Evolutionary conservation across 768 basidiomycete genomes (phyloP), one percentile per base, ranked within the genome.

Genomic region (Tulasnella calospora): DNA sequence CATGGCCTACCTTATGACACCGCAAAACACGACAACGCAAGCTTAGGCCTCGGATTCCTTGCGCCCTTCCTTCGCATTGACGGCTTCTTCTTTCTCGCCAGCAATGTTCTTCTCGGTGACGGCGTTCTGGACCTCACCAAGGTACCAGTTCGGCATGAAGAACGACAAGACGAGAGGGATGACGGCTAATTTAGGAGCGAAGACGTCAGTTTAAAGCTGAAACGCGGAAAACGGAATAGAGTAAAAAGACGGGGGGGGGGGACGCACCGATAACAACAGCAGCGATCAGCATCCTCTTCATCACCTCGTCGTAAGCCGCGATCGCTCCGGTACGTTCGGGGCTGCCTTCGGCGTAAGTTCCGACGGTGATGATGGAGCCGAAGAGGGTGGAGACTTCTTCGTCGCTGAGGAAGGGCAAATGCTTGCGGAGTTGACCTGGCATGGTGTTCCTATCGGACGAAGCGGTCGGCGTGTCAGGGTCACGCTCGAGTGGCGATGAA

Each of bases 61-160:
- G 6, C 33, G 27, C 5, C 61, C 61, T 35, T 67, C 61, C 61
- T 67, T 67, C 30, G 33, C 27, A 19, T 67, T 33, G 61, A 67
- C 61, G 61, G 23, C 61, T 33, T 33, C 61, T 6, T 27, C 33
- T 17, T 67, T 67, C 33, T 67, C 61, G 2, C 61, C 61, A 67
- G 61, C 61, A 33, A 67, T 67, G 33, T 67, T 35, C 61, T 67
- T 67, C 27, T 67, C 61, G 9, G 61, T 67, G 10, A 91, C 87
- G 0, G 92, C 91, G 82, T 93, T 94, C 83, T 94, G 92, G 57
- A 84, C 85, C 81, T 92, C 89, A 21, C 90, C 89, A 73, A 95
- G 89, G 79, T 89, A 87, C 87, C 89, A 91, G 81, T 92, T 85
- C 19, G 89, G 89, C 86, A 92, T 90, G 76, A 89, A 84, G 80